Conservation (phyloP, 2,329 filamentous ascomycete species). For the Balansia obtecta region DNA sequence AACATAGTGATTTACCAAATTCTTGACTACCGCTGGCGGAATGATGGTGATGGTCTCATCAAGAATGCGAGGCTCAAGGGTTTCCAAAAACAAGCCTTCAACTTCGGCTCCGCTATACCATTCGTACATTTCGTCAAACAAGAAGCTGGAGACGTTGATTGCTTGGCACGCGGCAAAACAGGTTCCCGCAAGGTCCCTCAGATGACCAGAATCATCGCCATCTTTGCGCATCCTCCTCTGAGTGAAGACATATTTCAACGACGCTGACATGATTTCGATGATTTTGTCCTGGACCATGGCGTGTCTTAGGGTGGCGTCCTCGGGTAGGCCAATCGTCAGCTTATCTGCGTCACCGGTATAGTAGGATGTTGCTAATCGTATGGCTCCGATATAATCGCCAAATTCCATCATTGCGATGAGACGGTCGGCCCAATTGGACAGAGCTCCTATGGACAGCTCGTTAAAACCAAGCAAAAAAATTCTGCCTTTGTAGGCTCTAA, state of each 20-base stretch:
- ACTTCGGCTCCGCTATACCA: constrained; percentile 71
- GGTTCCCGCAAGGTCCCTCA: constrained; percentile 67
- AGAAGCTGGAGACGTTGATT: constrained; percentile 66
- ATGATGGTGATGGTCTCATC: constrained; percentile 62
- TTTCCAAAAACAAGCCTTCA: constrained; percentile 71
- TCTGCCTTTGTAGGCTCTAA: constrained; percentile 87
- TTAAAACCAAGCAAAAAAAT: constrained; percentile 90
- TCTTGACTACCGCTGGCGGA: constrained; percentile 75
- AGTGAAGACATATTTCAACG: constrained; percentile 76
- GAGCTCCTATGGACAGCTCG: constrained; percentile 76
- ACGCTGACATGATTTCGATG: constrained; percentile 86
- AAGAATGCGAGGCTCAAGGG: constrained; percentile 77
- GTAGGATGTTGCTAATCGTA: constrained; percentile 81
- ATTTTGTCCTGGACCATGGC: constrained; percentile 78
- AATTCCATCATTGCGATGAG: constrained; percentile 90
- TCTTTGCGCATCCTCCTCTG: constrained; percentile 41
- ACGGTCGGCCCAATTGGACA: constrained; percentile 96
- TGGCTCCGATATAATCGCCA: constrained; percentile 89
- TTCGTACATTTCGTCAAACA: constrained; percentile 85
- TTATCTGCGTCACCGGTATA: constrained; percentile 88
- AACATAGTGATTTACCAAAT: constrained; percentile 72
- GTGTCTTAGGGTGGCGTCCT: constrained; percentile 65
- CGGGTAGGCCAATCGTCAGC: constrained; percentile 83
- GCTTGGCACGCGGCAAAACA: constrained; percentile 75
- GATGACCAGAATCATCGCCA: constrained; percentile 39